A percentile compares a stretch with the other conserved stretches of the same genome.
phyloP scores from a whole-genome alignment of 805 yeast genomes.

The Ogataea allantospora region DNA sequence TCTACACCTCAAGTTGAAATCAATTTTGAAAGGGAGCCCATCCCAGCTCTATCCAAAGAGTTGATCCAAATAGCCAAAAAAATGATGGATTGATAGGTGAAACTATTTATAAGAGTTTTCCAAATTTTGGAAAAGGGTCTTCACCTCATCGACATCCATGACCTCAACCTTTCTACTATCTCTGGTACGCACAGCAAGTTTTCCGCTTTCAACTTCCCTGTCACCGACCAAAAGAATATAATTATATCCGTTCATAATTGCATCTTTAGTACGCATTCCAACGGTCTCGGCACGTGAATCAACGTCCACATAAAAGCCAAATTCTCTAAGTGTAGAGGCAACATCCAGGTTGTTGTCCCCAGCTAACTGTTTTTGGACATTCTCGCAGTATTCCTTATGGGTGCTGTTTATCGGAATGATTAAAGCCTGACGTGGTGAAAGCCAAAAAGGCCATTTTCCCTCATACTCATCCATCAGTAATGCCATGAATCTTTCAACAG shows the following conservation, averaged over 20 bases:
- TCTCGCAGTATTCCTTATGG: slow-evolving; percentile 55
- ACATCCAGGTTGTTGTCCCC: slow-evolving; percentile 41
- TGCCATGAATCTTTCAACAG: slow-evolving; percentile 90
- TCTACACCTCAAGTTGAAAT: slow-evolving; percentile 25
- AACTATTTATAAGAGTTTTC: slow-evolving; percentile 48
- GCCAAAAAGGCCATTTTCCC: slow-evolving; percentile 98
- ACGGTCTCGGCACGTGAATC: slow-evolving; percentile 76
- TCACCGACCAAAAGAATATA: slow-evolving; percentile 87
- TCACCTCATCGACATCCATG: slow-evolving; percentile 50
- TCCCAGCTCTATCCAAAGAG: slow-evolving; percentile 23
- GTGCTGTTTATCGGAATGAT: slow-evolving; percentile 74
- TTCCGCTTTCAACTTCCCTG: slow-evolving; percentile 61
- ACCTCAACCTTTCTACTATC: slow-evolving; percentile 45
- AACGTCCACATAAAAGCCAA: slow-evolving; percentile 70
- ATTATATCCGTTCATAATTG: slow-evolving; percentile 69
- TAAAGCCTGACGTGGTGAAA: slow-evolving; percentile 86
- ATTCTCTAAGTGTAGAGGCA: slow-evolving; percentile 56
- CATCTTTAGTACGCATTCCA: slow-evolving; percentile 78
- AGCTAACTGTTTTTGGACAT: slow-evolving; percentile 44
- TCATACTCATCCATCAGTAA: slow-evolving; percentile 83
- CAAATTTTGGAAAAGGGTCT: slow-evolving; percentile 49
- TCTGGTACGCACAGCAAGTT: slow-evolving; percentile 63
- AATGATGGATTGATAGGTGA: slow-evolving; percentile 5
- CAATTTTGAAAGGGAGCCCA: slow-evolving; percentile 20
- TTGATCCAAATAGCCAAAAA: slow-evolving; percentile 22